Conservation (phyloP, 2,329 filamentous ascomycete genomes). For the Periconia digitata region DNA sequence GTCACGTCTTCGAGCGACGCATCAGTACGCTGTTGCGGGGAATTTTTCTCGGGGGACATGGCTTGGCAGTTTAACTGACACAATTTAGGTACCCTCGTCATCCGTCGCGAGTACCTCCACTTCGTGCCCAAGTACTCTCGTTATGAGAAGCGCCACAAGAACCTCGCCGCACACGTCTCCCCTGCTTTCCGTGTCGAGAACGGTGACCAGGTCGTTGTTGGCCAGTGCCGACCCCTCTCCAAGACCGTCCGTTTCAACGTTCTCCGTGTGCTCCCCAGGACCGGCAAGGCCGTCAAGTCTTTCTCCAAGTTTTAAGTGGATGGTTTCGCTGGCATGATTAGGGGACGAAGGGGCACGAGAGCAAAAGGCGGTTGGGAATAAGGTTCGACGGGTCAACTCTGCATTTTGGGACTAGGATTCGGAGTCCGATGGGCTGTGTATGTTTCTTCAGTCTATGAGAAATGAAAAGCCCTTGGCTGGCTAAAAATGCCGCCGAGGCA, state of each 20-base stretch:
- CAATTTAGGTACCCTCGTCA: conserved; percentile 72
- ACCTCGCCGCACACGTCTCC: conserved; percentile 97
- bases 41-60: neutral
- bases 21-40: neutral
- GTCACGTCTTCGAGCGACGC: neutral
- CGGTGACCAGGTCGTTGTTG: conserved; percentile 98
- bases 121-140: conserved; percentile 99
- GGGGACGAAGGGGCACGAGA: conserved; percentile 19
- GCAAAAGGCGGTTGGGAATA: conserved; percentile 27
- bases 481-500: conserved; percentile 38
- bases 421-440: conserved; percentile 45
- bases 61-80: conserved; percentile 22
- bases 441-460: conserved; percentile 45
- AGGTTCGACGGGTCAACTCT: conserved; percentile 41
- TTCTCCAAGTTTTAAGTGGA: conserved; percentile 94
- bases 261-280: conserved; percentile 95
- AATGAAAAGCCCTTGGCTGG: conserved; percentile 43
- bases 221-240: conserved; percentile 98
- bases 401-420: conserved; percentile 43
- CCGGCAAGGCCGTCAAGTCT: conserved; percentile 94
- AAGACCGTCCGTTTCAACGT: conserved; percentile 99
- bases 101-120: conserved; percentile 99
- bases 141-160: conserved; percentile 99
- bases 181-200: conserved; percentile 99
- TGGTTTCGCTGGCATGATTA: conserved; percentile 27